phyloP scores from a whole-genome alignment of 2,329 filamentous ascomycete genomes.

The Lachnellula subtilissima region DNA sequence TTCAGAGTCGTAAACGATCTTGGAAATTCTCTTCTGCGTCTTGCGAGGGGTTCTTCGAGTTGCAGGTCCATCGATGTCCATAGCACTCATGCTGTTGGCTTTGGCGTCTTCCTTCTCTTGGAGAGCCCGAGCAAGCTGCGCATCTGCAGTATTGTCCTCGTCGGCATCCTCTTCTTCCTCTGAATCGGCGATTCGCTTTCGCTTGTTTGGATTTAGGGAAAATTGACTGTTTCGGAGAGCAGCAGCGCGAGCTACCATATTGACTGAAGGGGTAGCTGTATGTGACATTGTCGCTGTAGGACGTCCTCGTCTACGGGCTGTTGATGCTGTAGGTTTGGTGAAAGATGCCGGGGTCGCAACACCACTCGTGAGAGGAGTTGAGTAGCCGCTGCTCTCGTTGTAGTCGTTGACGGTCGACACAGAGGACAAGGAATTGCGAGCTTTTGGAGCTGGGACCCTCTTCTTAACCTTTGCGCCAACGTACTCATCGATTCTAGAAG shows the following conservation, averaged over 20 bases:
- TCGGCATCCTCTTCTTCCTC: constrained; percentile 34
- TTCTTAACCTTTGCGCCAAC: constrained; percentile 9
- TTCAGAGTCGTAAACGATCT: constrained; percentile 12
- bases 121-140: constrained; percentile 50
- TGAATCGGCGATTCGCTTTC: constrained; percentile 42
- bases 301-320: constrained; percentile 25
- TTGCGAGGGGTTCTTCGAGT: constrained; percentile 17
- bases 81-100: constrained; percentile 29
- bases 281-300: constrained; percentile 7
- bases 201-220: constrained; percentile 39
- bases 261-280: constrained; percentile 26
- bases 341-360: constrained; percentile 45
- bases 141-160: constrained; percentile 42
- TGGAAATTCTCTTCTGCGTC: constrained; percentile 8
- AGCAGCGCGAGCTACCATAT: constrained; percentile 41
- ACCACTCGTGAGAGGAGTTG: constrained; percentile 59
- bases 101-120: constrained; percentile 50
- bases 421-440: constrained; percentile 36
- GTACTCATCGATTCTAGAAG: constrained; percentile 13
- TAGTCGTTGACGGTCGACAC: constrained; percentile 36
- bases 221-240: constrained; percentile 46
- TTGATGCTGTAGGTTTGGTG: constrained; percentile 20
- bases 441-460: constrained; percentile 24
- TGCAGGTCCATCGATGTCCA: constrained; percentile 27
- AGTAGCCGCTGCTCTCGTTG: constrained; percentile 44